phyloP scores from a whole-genome alignment of 2,329 filamentous ascomycete species.

The Colletotrichum kahawae region DNA sequence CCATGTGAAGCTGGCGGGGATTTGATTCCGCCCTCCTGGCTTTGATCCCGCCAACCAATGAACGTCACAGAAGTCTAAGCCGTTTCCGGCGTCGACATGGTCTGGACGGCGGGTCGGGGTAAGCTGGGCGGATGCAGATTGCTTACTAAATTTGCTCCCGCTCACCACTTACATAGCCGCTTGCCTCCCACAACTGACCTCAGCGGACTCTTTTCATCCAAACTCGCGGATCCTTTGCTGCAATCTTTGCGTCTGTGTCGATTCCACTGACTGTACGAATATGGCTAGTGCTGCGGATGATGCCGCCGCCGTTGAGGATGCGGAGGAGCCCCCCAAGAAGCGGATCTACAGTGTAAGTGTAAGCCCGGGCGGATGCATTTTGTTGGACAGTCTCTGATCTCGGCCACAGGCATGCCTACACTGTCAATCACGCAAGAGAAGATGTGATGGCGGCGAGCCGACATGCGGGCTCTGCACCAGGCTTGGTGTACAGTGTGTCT shows the following conservation, averaged over 20 bases:
- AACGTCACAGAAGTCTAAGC: neutral
- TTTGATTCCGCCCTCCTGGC: neutral
- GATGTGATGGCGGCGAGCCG: constrained; percentile 15
- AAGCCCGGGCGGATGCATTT: neutral
- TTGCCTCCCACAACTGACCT: neutral
- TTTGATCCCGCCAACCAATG: neutral
- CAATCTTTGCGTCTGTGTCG: neutral
- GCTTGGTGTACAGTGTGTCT: constrained; percentile 1
- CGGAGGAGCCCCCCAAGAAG: constrained; percentile 1
- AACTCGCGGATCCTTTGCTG: neutral
- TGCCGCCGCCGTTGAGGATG: neutral
- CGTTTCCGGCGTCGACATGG: neutral
- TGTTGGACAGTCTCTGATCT: neutral
- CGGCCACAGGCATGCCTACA: constrained; percentile 5
- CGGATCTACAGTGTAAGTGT: constrained; percentile 13
- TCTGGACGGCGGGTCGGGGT: neutral
- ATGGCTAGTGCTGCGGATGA: neutral
- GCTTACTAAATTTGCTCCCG: neutral
- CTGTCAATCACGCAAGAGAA: constrained; percentile 10
- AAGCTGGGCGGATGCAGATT: neutral
- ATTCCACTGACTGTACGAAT: neutral
- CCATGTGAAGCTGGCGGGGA: neutral
- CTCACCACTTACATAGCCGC: neutral
- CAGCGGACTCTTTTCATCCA: neutral
- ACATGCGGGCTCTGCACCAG: constrained; percentile 4